Conservation (phyloP, 176 grass and related monocot species). For the Cenchrus americanus region DNA sequence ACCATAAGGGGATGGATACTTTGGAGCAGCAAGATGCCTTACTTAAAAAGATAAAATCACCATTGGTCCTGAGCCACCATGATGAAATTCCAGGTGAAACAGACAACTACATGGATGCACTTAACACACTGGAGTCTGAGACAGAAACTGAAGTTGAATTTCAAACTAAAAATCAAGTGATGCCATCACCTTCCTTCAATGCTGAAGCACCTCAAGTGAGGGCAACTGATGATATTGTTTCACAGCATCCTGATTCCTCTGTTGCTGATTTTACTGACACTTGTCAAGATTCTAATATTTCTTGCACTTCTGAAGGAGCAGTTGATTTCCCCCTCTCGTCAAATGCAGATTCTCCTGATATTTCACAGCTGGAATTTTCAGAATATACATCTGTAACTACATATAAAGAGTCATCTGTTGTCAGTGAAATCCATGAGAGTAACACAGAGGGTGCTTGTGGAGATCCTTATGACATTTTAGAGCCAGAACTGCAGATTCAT, state of each 20-base stretch:
- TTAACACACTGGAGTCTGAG: constrained; percentile 90
- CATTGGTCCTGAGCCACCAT: constrained; percentile 49
- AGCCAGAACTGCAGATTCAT: constrained; percentile 25
- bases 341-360: constrained; percentile 51
- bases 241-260: constrained; percentile 49
- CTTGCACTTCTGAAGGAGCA: constrained; percentile 31
- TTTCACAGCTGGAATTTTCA: constrained; percentile 28
- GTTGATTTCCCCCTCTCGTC: constrained; percentile 45
- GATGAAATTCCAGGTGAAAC: constrained; percentile 77
- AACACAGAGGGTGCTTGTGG: constrained; percentile 15
- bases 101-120: constrained; percentile 94
- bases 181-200: constrained; percentile 37
- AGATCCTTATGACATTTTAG: constrained; percentile 49
- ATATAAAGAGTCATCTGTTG: constrained; percentile 35
- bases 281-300: constrained; percentile 10
- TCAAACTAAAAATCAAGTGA: constrained; percentile 62
- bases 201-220: constrained; percentile 32
- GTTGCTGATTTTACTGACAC: constrained; percentile 38
- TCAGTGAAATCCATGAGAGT: constrained; percentile 16
- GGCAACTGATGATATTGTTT: constrained; percentile 34
- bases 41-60: constrained; percentile 57
- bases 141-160: constrained; percentile 77
- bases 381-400: constrained; percentile 35
- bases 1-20: constrained; percentile 33
- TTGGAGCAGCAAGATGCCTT: constrained; percentile 56